Evolutionary conservation across 208 protist species (phyloP).

Genomic region (Polymyxa betae): DNA sequence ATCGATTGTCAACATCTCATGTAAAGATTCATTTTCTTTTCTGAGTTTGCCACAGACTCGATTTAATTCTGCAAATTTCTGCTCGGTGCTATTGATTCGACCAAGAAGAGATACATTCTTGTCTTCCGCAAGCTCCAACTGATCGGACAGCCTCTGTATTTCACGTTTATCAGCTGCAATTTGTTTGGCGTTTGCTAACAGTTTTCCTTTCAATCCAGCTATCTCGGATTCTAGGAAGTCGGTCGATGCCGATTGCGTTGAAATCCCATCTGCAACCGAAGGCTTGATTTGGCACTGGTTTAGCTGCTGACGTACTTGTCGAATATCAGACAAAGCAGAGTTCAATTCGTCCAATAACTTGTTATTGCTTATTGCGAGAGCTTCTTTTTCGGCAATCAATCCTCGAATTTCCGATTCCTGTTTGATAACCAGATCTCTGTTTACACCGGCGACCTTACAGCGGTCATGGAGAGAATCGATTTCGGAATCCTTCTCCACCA

Average conservation of each 20-base stretch:
- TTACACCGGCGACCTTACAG: not conserved
- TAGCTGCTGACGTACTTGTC: not conserved
- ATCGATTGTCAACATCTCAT: not conserved
- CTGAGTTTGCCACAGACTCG: not conserved
- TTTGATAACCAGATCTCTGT: not conserved
- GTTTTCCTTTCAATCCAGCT: not conserved
- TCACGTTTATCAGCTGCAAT: not conserved
- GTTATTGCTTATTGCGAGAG: not conserved
- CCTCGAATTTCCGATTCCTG: not conserved
- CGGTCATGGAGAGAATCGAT: not conserved
- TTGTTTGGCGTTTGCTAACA: not conserved
- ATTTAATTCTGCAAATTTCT: not conserved
- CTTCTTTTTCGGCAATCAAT: not conserved
- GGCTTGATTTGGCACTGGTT: not conserved
- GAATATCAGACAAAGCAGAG: not conserved
- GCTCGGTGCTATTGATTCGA: not conserved
- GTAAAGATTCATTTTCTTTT: not conserved
- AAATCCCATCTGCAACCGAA: not conserved
- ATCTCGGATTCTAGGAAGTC: not conserved
- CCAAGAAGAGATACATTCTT: not conserved
- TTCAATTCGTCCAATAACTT: not conserved
- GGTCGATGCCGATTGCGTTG: not conserved
- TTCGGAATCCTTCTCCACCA: too few species aligned
- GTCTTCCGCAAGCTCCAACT: not conserved
- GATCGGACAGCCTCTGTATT: not conserved